These are phyloP conservation scores for Nadsonia commutata DNA, from an alignment of 1,139 yeast species.

Conservation along the genomic window DNA sequence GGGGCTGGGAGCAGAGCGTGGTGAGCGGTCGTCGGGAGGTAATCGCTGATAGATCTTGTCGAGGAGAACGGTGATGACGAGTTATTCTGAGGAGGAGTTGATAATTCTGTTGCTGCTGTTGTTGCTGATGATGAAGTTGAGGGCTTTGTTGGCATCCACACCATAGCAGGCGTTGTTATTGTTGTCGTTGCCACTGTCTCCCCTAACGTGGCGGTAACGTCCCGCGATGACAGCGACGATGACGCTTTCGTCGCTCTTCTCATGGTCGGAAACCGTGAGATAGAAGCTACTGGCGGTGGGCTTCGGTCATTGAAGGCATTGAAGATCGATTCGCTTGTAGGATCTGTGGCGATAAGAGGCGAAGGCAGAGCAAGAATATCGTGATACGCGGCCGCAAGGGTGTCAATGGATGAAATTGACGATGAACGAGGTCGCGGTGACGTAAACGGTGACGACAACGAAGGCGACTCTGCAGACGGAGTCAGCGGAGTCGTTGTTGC, in stretches of 20 bases:
- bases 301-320: constrained; percentile 13
- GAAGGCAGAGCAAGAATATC: constrained; percentile 21
- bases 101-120: too few relatives aligned
- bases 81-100: too few relatives aligned
- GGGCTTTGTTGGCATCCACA: too few relatives aligned
- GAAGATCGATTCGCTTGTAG: constrained; percentile 10
- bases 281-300: constrained; percentile 13
- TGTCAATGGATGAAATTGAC: constrained; percentile 3
- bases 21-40: constrained; percentile 2
- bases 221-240: too few relatives aligned
- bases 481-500: constrained; percentile 2
- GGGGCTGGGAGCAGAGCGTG: constrained; percentile 1
- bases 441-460: neutral
- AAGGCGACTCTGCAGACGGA: neutral
- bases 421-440: constrained; percentile 5
- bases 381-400: constrained; percentile 5
- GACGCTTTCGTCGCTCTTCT: constrained; percentile 2
- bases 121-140: too few relatives aligned
- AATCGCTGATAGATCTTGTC: constrained; percentile 7
- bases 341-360: constrained; percentile 15
- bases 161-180: too few relatives aligned
- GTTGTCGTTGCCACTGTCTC: too few relatives aligned
- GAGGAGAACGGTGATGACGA: too few relatives aligned
- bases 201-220: too few relatives aligned
- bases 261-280: constrained; percentile 12